Evolutionary conservation across 2,329 filamentous ascomycete species (phyloP).

Genomic region (Colletotrichum agaves): DNA sequence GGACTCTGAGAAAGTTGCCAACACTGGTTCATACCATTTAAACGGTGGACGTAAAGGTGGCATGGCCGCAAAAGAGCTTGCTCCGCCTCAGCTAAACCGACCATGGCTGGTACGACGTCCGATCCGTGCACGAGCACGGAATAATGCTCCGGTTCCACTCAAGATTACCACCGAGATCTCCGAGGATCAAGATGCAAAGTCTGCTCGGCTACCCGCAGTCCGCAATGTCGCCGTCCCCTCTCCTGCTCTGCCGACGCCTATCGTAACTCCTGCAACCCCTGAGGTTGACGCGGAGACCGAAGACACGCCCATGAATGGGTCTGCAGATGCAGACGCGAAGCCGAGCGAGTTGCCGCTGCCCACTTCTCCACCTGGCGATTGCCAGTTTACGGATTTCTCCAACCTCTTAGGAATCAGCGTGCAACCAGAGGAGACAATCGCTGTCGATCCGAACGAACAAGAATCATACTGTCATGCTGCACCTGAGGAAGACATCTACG

Average conservation of each 20-base stretch:
- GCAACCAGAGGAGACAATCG: slow-evolving; percentile 42
- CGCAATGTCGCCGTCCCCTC: slow-evolving; percentile 4
- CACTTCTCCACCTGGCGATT: slow-evolving; percentile 7
- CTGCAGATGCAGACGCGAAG: neutral
- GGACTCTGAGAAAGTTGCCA: slow-evolving; percentile 37
- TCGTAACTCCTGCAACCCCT: neutral
- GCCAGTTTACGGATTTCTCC: slow-evolving; percentile 49
- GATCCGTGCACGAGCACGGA: slow-evolving; percentile 42
- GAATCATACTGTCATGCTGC: slow-evolving; percentile 43
- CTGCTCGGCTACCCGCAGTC: slow-evolving; percentile 39
- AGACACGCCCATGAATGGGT: neutral
- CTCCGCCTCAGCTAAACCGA: slow-evolving; percentile 41
- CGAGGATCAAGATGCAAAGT: slow-evolving; percentile 21
- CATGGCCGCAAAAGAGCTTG: slow-evolving; percentile 61
- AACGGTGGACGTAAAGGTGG: slow-evolving; percentile 47
- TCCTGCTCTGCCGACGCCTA: neutral
- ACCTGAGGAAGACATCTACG: slow-evolving; percentile 57
- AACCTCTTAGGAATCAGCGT: slow-evolving; percentile 51
- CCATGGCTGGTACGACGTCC: slow-evolving; percentile 40
- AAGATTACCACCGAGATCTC: slow-evolving; percentile 44
- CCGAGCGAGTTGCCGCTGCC: slow-evolving; percentile 17
- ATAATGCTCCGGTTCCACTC: slow-evolving; percentile 43
- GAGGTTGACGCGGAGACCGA: neutral
- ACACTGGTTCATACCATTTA: slow-evolving; percentile 18
- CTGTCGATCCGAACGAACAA: slow-evolving; percentile 44